phyloP scores from a whole-genome alignment of 192 early-diverging fungal species.

The Backusella sp. region DNA sequence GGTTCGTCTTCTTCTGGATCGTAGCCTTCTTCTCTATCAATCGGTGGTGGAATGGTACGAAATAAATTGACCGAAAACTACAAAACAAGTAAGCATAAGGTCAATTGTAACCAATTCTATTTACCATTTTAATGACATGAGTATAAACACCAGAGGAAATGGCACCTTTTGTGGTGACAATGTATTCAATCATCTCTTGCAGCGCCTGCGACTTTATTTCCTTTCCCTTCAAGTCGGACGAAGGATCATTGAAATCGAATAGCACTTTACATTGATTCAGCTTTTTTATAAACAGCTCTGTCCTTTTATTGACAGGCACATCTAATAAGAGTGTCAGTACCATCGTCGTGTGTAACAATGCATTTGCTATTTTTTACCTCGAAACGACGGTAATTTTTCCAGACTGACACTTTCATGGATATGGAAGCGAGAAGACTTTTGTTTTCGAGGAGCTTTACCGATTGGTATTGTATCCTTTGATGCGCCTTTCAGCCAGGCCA shows the following conservation, averaged over 20 bases:
- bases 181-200: constrained; percentile 91
- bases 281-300: constrained; percentile 89
- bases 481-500: constrained; percentile 50
- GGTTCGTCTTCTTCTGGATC: constrained; percentile 99
- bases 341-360: neutral
- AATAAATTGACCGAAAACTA: constrained; percentile 96
- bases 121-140: constrained; percentile 92
- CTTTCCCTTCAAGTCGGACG: constrained; percentile 88
- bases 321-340: constrained; percentile 41
- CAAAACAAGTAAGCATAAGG: too few species aligned
- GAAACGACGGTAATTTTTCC: constrained; percentile 71
- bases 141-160: constrained; percentile 90
- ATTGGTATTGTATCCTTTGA: constrained; percentile 73
- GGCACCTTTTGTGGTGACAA: constrained; percentile 86
- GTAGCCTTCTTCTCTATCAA: constrained; percentile 93
- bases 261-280: constrained; percentile 87
- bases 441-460: constrained; percentile 77
- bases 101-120: too few species aligned
- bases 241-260: constrained; percentile 94
- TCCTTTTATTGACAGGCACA: constrained; percentile 77
- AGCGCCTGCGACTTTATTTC: constrained; percentile 94
- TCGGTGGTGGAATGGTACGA: constrained; percentile 94
- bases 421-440: constrained; percentile 86
- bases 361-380: constrained; percentile 47
- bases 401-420: constrained; percentile 69